Conservation (phyloP, 441 rosid species). For the Melastoma candidum region DNA sequence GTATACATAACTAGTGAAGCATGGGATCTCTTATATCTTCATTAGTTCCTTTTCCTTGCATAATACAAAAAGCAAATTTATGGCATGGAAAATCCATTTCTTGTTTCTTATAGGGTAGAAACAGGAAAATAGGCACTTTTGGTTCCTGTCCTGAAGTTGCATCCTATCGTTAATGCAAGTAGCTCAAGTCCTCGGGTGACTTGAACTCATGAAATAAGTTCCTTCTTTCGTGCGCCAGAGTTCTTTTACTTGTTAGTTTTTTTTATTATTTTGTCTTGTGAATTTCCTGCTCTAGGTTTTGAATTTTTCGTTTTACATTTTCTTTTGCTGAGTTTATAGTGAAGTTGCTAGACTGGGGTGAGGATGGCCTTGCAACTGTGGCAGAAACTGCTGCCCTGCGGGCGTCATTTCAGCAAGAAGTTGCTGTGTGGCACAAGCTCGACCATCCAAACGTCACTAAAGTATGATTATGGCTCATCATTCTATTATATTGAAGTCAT, state of each 20-base stretch:
- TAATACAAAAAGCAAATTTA: no score
- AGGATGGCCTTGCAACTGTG: slow-evolving; percentile 60
- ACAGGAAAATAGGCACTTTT: no score
- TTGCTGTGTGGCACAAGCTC: slow-evolving; percentile 94
- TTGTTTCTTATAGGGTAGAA: no score
- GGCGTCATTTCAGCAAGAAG: slow-evolving; percentile 75
- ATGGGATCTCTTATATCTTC: no score
- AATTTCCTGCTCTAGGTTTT: slow-evolving; percentile 4
- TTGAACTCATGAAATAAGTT: no score
- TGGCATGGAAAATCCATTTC: no score
- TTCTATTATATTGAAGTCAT: background rate
- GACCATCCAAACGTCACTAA: slow-evolving; percentile 83
- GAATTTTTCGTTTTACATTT: slow-evolving; percentile 8
- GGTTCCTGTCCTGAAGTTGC: no score
- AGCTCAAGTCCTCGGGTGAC: no score
- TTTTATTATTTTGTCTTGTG: background rate
- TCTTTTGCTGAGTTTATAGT: slow-evolving; percentile 24
- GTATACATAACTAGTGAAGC: no score
- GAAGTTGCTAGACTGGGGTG: slow-evolving; percentile 82
- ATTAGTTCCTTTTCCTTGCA: no score
- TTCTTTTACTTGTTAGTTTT: background rate
- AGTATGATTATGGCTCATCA: slow-evolving; percentile 24
- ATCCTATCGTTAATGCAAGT: no score
- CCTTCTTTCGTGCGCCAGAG: background rate
- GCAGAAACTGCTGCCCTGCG: slow-evolving; percentile 67